Evolutionary conservation across 768 basidiomycete genomes (phyloP).

Genomic region (Termitomyces sp.): DNA sequence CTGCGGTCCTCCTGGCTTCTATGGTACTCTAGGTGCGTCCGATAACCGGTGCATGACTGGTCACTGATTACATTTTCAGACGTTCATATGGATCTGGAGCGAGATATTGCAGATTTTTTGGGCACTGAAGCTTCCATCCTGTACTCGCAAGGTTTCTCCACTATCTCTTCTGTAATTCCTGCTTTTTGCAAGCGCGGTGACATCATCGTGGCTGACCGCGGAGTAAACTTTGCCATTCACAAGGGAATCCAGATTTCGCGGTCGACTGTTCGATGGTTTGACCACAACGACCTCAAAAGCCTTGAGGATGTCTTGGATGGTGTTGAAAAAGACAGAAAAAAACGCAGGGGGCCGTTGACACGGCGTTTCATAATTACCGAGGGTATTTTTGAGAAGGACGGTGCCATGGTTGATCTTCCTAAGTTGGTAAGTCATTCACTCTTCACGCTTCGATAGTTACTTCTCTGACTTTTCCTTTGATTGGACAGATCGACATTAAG

Average conservation of each 20-base stretch:
- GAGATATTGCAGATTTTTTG: slow-evolving; percentile 86
- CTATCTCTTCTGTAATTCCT: slow-evolving; percentile 90
- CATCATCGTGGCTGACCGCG: slow-evolving; percentile 96
- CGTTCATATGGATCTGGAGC: slow-evolving; percentile 86
- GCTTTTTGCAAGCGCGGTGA: slow-evolving; percentile 98
- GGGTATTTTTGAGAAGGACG: slow-evolving; percentile 95
- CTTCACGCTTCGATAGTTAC: neutral
- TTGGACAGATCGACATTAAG: slow-evolving; percentile 82
- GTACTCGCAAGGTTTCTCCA: slow-evolving; percentile 91
- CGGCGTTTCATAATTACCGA: slow-evolving; percentile 95
- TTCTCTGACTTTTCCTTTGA: neutral
- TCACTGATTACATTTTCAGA: slow-evolving; percentile 41
- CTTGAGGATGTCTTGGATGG: slow-evolving; percentile 83
- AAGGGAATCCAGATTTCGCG: slow-evolving; percentile 94
- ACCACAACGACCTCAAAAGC: slow-evolving; percentile 90
- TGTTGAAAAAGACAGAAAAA: slow-evolving; percentile 85
- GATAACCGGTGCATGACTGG: neutral
- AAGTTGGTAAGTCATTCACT: slow-evolving; percentile 60
- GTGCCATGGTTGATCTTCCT: slow-evolving; percentile 87
- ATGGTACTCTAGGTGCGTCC: slow-evolving; percentile 84
- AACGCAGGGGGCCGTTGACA: slow-evolving; percentile 76
- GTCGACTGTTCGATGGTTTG: slow-evolving; percentile 90
- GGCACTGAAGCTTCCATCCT: slow-evolving; percentile 87
- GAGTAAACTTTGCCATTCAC: slow-evolving; percentile 93
- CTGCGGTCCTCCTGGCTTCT: slow-evolving; percentile 96